Conservation (phyloP, 2,329 filamentous ascomycete genomes). For the Pseudohalonectria lignicola region DNA sequence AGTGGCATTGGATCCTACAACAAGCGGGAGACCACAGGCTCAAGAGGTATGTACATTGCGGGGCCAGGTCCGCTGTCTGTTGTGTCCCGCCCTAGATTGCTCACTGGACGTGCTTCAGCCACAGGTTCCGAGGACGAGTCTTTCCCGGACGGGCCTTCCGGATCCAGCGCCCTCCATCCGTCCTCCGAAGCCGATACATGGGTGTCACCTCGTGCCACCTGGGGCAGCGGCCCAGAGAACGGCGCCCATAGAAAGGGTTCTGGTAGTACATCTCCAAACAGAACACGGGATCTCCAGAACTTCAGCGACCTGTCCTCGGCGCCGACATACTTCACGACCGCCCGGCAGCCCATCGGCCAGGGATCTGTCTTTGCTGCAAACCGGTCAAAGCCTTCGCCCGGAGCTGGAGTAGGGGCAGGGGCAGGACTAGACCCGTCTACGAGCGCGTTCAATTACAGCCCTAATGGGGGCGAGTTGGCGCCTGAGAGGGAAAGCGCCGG, state of each 20-base stretch:
- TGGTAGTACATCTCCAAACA: constrained; percentile 47
- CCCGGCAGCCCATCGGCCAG: constrained; percentile 34
- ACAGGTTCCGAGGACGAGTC: constrained; percentile 26
- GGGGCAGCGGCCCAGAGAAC: constrained; percentile 47
- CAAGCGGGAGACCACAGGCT: constrained; percentile 29
- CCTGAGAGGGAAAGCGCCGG: constrained; percentile 21
- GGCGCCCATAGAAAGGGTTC: constrained; percentile 30
- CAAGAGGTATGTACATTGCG: constrained; percentile 33
- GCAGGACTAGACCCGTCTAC: background rate
- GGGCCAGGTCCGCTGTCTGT: too few species aligned
- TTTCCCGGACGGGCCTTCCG: constrained; percentile 53
- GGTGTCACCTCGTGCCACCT: constrained; percentile 41
- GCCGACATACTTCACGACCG: constrained; percentile 31
- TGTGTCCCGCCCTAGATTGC: too few species aligned
- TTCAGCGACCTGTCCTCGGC: constrained; percentile 31
- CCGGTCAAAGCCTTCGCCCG: background rate
- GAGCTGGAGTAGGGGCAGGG: too few species aligned
- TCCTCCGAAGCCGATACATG: constrained; percentile 60
- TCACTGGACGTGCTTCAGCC: too few species aligned
- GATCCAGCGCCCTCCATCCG: constrained; percentile 57
- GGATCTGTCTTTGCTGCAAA: constrained; percentile 11
- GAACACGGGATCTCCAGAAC: constrained; percentile 31
- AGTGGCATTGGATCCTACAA: constrained; percentile 30
- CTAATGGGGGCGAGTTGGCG: constrained; percentile 17
- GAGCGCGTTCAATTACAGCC: background rate